Evolutionary conservation across 805 yeast species (phyloP), one percentile per base, ranked within the genome.

Genomic region (Sugiyamaella floridensis): DNA sequence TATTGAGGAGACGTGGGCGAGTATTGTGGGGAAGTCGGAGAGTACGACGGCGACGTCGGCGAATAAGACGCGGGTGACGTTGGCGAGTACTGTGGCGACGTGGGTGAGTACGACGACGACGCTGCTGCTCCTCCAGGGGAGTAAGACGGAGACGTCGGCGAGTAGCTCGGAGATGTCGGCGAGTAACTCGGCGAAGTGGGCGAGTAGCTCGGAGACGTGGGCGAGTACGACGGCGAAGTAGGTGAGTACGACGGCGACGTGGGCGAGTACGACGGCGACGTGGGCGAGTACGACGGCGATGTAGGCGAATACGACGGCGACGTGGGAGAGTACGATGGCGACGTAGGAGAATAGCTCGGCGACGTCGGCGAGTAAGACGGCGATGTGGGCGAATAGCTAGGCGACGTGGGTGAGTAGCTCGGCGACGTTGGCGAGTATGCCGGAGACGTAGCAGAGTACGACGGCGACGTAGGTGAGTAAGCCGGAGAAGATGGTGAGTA

Each of bases 401-500:
- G 86, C 12, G 82, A 77, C 1, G 87, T 82, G 50, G 88, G 88
- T 0, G 78, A 70, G 67, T 82, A 80, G 22, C 67, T 56, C 58
- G 93, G 92, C 3, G 87, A 81, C 1, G 93, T 85, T 47, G 96
- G 95, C 1, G 84, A 77, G 68, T 88, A 88, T 1, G 74, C 65
- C 54, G 96, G 96, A 0, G 92, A 83, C 0, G 96, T 87, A 52
- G 96, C 95, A 0, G 85, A 76, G 64, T 87, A 87, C 3, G 77
- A 65, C 61, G 95, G 92, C 0, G 87, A 80, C 0, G 95, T 85
- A 49, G 96, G 96, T 0, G 83, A 75, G 67, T 89, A 86, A 1
- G 75, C 66, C 56, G 95, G 93, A 2, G 84, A 79, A 0, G 89
- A 78, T 0, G 90, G 82, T 0, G 82, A 75, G 62, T 83, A 86